Conservation (phyloP, 495 filamentous ascomycete genomes). For the Penicillium paradoxum region DNA sequence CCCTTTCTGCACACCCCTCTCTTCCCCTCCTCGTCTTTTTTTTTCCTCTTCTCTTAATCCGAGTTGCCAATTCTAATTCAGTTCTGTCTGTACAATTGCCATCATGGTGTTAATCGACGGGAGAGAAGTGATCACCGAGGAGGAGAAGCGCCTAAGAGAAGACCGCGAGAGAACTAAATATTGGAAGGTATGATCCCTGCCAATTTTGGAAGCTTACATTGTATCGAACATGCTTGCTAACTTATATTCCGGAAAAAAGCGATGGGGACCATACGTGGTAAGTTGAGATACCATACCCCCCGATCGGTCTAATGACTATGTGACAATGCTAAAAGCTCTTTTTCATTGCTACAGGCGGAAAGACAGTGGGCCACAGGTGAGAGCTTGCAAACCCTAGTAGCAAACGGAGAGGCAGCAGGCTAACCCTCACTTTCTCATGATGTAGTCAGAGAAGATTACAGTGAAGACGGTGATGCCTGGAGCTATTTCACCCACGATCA, state of each 20-base stretch:
- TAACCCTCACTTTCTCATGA: slow-evolving; percentile 18
- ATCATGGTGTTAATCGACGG: slow-evolving; percentile 84
- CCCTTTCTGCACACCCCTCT: not conserved
- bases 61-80: no score
- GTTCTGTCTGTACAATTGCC: not conserved
- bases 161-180: slow-evolving; percentile 64
- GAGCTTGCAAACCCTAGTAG: slow-evolving; percentile 42
- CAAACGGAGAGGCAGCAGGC: slow-evolving; percentile 3
- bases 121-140: slow-evolving; percentile 75
- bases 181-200: slow-evolving; percentile 2
- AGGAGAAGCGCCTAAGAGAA: slow-evolving; percentile 84
- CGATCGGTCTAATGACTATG: not conserved
- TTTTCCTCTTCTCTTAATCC: not conserved
- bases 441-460: slow-evolving; percentile 89
- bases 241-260: slow-evolving; percentile 35
- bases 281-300: not conserved
- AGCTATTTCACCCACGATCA: slow-evolving; percentile 94
- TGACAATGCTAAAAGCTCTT: not conserved
- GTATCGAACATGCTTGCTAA: not conserved
- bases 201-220: not conserved
- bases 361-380: slow-evolving; percentile 79
- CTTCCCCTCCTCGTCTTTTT: slow-evolving; percentile 2
- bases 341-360: slow-evolving; percentile 32
- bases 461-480: slow-evolving; percentile 87
- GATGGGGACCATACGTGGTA: slow-evolving; percentile 64